Conservation (phyloP, 2,329 filamentous ascomycete genomes). For the Zymoseptoria crescenta region DNA sequence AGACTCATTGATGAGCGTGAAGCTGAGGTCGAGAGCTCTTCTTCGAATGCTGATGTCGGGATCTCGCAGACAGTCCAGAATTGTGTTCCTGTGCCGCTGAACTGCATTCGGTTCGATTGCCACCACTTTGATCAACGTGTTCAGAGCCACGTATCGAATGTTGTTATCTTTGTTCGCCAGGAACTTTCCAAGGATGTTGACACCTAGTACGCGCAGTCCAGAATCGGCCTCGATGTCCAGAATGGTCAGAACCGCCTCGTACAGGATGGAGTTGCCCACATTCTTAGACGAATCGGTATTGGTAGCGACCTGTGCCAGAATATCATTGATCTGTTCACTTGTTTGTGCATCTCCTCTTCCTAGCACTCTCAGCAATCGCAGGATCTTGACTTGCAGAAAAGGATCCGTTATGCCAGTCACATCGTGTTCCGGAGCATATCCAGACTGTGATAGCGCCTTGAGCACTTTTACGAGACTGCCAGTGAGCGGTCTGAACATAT, state of each 20-base stretch:
- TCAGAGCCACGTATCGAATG: slow-evolving; percentile 94
- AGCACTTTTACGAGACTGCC: slow-evolving; percentile 79
- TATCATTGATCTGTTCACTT: slow-evolving; percentile 98
- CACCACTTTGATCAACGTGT: slow-evolving; percentile 95
- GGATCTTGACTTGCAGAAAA: slow-evolving; percentile 93
- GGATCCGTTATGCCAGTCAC: slow-evolving; percentile 93
- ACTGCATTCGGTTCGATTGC: slow-evolving; percentile 97
- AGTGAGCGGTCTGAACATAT: slow-evolving; percentile 83
- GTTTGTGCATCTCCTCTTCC: slow-evolving; percentile 78
- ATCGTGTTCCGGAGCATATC: slow-evolving; percentile 95
- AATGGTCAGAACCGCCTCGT: slow-evolving; percentile 94
- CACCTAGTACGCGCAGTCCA: slow-evolving; percentile 83
- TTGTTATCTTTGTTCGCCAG: slow-evolving; percentile 98
- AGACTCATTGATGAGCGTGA: slow-evolving; percentile 93
- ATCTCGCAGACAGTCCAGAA: slow-evolving; percentile 89
- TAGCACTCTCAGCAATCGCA: slow-evolving; percentile 76
- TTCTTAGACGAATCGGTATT: slow-evolving; percentile 99
- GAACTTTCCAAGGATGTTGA: slow-evolving; percentile 98
- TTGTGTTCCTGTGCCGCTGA: slow-evolving; percentile 93
- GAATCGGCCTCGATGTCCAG: slow-evolving; percentile 97
- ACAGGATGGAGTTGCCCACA: slow-evolving; percentile 94
- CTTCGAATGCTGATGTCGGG: slow-evolving; percentile 96
- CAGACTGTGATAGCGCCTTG: slow-evolving; percentile 87
- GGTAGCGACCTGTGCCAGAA: slow-evolving; percentile 82
- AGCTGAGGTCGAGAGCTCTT: slow-evolving; percentile 92